These are phyloP conservation scores for Crithidia expoeki DNA, from an alignment of 208 protist species.

Conservation along the genomic window DNA sequence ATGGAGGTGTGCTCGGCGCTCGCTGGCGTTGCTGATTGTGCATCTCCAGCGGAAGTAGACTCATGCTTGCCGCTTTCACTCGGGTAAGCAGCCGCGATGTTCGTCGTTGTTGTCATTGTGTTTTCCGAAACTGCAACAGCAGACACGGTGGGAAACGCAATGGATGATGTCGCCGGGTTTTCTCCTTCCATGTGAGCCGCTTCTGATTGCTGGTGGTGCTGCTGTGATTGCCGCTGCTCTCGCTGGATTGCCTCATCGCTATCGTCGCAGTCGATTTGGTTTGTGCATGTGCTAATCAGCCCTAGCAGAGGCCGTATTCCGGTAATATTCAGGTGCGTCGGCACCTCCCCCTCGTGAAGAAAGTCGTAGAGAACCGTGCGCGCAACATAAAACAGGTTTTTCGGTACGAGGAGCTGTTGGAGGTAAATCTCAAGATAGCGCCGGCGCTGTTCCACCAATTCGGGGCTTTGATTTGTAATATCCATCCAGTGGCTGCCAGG, in stretches of 20 bases:
- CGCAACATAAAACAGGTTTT: conserved; percentile 79
- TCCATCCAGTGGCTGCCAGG: conserved; percentile 84
- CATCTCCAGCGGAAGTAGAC: no score
- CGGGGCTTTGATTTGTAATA: conserved; percentile 85
- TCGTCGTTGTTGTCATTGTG: no score
- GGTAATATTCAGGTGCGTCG: conserved; percentile 36
- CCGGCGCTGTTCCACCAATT: conserved; percentile 80
- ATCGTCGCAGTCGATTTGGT: conserved; percentile 18
- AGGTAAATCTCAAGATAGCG: conserved; percentile 86
- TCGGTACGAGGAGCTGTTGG: conserved; percentile 77
- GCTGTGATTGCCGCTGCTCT: conserved; percentile 14
- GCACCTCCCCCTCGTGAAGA: conserved; percentile 82
- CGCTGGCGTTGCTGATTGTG: not conserved
- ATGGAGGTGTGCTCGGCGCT: no score
- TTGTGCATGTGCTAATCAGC: conserved; percentile 28
- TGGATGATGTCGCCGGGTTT: not conserved
- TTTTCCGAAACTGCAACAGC: not conserved
- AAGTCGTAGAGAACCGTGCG: conserved; percentile 75
- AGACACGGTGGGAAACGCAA: not conserved
- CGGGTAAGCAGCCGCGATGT: no score
- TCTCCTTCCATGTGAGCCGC: not conserved
- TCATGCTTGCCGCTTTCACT: no score
- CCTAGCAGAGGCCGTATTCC: conserved; percentile 44
- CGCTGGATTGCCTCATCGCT: conserved; percentile 20
- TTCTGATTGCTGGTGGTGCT: not conserved